These are phyloP conservation scores for Hydnomerulius pinastri DNA, from an alignment of 768 basidiomycete species.

Conservation along the genomic window DNA sequence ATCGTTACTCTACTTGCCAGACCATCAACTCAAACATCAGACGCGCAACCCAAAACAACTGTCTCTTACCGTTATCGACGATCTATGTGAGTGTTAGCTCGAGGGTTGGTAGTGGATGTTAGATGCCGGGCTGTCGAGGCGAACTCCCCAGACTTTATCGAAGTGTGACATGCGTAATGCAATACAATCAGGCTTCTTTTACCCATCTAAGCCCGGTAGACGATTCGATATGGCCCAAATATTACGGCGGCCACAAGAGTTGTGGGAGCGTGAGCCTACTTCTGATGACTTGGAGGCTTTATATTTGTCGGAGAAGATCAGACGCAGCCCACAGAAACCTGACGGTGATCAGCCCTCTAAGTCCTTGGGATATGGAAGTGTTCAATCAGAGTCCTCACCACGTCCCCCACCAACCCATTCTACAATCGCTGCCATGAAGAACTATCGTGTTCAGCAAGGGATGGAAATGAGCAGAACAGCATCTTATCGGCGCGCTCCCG, in stretches of 20 bases:
- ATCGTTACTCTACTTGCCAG: constrained; percentile 11
- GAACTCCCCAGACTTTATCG: background rate
- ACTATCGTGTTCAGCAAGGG: too few relatives aligned
- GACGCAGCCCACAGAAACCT: too few relatives aligned
- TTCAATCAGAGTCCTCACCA: too few relatives aligned
- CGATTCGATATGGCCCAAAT: background rate
- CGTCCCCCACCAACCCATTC: too few relatives aligned
- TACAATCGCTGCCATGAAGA: too few relatives aligned
- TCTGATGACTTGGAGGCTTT: too few relatives aligned
- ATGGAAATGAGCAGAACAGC: too few relatives aligned
- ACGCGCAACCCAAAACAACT: background rate
- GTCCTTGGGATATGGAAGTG: too few relatives aligned
- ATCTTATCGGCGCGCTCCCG: background rate
- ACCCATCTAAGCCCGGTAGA: background rate
- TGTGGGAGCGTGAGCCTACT: too few relatives aligned
- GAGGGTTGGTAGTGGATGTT: background rate
- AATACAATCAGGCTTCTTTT: background rate
- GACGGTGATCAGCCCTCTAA: too few relatives aligned
- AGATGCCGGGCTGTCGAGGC: too few relatives aligned
- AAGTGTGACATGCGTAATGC: background rate
- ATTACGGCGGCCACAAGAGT: background rate
- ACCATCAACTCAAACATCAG: background rate
- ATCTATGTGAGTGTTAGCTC: background rate
- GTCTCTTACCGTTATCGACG: background rate
- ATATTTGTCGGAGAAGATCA: too few relatives aligned